Percentiles rank a stretch among this genome's conserved stretches.
Evolutionary conservation across 2,329 filamentous ascomycete genomes (phyloP).

Genomic region (Fusarium torulosum): DNA sequence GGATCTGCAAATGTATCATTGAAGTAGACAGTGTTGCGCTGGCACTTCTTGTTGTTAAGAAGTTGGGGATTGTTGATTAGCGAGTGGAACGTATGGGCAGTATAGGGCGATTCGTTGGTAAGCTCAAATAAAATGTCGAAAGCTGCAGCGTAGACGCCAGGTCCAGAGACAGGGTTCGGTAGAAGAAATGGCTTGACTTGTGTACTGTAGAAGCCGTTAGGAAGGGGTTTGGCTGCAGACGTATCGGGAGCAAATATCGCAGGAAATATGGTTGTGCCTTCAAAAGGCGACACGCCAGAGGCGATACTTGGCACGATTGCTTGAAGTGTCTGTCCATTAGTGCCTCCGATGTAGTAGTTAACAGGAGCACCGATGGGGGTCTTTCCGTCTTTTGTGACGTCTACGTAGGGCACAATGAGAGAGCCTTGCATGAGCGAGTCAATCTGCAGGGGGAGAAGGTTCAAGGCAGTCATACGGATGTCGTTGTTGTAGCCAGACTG

Average conservation of each 20-base stretch:
- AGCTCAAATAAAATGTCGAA: constrained; percentile 14
- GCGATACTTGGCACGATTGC: constrained; percentile 16
- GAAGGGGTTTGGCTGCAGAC: not conserved
- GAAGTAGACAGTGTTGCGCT: constrained; percentile 24
- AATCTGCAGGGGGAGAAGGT: constrained; percentile 7
- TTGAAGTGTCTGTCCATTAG: not conserved
- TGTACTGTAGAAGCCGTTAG: constrained; percentile 7
- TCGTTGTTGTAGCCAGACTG: constrained; percentile 15
- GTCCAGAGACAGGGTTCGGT: constrained; percentile 18
- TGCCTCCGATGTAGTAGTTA: constrained; percentile 20
- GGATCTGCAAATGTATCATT: constrained; percentile 14
- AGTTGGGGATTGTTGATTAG: constrained; percentile 17
- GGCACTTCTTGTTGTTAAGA: constrained; percentile 19
- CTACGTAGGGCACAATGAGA: constrained; percentile 17
- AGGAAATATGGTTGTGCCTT: constrained; percentile 16
- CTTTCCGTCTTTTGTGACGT: constrained; percentile 15
- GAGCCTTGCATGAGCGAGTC: constrained; percentile 16
- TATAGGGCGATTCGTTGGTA: constrained; percentile 10
- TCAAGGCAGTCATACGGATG: constrained; percentile 25
- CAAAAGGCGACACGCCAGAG: constrained; percentile 10
- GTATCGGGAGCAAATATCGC: constrained; percentile 11
- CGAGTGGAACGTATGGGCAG: constrained; percentile 17
- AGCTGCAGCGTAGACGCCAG: constrained; percentile 17
- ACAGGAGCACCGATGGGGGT: constrained; percentile 3
- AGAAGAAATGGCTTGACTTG: constrained; percentile 20